These are phyloP conservation scores for Magnaporthiopsis incrustans DNA, from an alignment of 2,329 filamentous ascomycete species.

Conservation along the genomic window DNA sequence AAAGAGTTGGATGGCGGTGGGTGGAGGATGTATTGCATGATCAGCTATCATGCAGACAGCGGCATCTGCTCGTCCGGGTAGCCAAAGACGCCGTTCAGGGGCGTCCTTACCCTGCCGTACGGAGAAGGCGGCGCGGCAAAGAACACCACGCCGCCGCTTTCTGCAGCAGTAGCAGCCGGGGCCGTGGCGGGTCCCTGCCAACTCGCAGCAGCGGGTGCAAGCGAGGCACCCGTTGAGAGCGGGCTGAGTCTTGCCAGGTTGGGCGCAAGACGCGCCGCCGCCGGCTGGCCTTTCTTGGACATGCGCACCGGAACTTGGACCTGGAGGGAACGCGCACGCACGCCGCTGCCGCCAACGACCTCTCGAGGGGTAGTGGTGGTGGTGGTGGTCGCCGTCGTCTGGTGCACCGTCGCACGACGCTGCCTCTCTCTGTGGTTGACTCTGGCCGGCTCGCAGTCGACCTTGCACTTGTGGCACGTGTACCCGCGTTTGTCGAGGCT, in stretches of 20 bases:
- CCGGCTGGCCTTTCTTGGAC: neutral
- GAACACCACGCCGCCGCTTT: neutral
- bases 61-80: neutral
- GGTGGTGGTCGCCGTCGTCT: too few relatives aligned
- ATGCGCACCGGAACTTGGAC: too few relatives aligned
- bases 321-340: too few relatives aligned
- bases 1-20: too few relatives aligned
- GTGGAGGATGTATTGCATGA: neutral
- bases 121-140: neutral
- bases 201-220: too few relatives aligned
- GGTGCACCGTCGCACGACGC: neutral
- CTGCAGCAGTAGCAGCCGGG: too few relatives aligned
- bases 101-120: neutral
- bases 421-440: neutral
- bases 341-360: too few relatives aligned
- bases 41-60: neutral
- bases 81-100: neutral
- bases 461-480: slow-evolving; percentile 39
- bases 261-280: neutral
- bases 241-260: neutral
- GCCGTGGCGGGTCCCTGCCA: neutral
- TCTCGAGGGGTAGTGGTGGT: neutral
- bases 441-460: slow-evolving; percentile 29
- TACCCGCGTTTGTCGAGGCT: slow-evolving; percentile 28
- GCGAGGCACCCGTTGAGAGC: neutral